Conservation (phyloP, 257 asterid species). For the Vinca minor region DNA sequence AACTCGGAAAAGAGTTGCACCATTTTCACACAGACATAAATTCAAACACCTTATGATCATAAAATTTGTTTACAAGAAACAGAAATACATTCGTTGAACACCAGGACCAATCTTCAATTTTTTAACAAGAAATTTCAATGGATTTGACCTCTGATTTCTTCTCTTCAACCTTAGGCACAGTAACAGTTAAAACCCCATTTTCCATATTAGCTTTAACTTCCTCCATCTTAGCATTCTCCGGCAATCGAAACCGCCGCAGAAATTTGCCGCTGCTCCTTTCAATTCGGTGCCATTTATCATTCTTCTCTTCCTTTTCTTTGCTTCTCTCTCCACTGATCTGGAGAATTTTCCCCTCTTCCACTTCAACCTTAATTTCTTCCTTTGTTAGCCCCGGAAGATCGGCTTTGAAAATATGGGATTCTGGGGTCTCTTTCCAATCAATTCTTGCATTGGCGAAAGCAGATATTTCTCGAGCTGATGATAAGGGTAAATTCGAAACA, state of each 20-base stretch:
- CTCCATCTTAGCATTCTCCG: constrained; percentile 15
- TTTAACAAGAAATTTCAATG: constrained; percentile 3
- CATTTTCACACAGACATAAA: too few relatives aligned
- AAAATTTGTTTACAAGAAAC: too few relatives aligned
- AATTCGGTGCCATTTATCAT: constrained; percentile 14
- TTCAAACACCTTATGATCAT: too few relatives aligned
- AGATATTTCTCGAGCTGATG: constrained; percentile 3
- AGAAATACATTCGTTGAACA: too few relatives aligned
- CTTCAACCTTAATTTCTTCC: constrained; percentile 21
- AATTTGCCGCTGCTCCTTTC: constrained; percentile 15
- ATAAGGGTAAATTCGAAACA: background rate
- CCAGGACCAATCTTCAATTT: too few relatives aligned
- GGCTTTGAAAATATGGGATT: constrained; percentile 16
- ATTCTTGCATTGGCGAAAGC: constrained; percentile 4
- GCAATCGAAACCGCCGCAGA: constrained; percentile 13
- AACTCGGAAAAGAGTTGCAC: too few relatives aligned
- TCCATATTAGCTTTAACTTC: constrained; percentile 16
- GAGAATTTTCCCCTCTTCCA: constrained; percentile 15
- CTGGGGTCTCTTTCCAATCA: constrained; percentile 23
- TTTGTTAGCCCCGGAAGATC: constrained; percentile 18
- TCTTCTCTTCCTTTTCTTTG: constrained; percentile 17
- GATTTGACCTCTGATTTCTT: constrained; percentile 12
- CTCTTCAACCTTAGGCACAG: constrained; percentile 11
- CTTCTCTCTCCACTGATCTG: constrained; percentile 24
- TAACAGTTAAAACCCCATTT: constrained; percentile 14